phyloP scores from a whole-genome alignment of 2,329 filamentous ascomycete genomes.

The Neonectria sp. region DNA sequence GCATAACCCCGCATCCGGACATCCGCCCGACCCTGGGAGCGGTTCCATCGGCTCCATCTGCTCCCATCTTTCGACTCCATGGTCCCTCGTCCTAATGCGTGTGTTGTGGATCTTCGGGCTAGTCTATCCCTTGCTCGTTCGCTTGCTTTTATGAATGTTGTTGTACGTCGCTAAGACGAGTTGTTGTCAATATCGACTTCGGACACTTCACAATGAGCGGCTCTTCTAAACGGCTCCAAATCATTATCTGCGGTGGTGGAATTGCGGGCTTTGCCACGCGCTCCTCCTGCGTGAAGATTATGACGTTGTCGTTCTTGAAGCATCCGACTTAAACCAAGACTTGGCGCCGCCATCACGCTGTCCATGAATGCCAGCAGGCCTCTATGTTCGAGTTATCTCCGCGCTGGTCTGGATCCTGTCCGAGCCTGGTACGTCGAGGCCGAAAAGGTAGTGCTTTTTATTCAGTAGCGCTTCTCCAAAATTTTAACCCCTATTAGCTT shows the following conservation, averaged over 20 bases:
- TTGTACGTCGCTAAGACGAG: background rate
- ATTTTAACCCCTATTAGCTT: background rate
- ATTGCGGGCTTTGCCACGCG: conserved; percentile 2
- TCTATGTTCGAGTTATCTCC: conserved; percentile 1
- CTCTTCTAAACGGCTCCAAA: background rate
- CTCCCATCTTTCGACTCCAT: background rate
- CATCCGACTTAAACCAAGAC: background rate
- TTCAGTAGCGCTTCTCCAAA: background rate
- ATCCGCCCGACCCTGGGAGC: background rate
- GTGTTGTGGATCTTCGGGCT: background rate
- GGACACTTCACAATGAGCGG: background rate
- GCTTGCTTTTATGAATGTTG: background rate
- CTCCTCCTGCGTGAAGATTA: background rate
- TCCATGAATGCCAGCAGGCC: background rate
- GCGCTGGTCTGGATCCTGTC: conserved; percentile 4
- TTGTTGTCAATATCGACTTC: background rate
- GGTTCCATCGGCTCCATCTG: background rate
- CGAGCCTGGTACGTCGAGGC: background rate
- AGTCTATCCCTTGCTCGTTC: background rate
- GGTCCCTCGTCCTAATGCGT: background rate
- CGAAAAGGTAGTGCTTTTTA: background rate
- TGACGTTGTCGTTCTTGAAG: background rate
- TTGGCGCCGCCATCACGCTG: background rate
- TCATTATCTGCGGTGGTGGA: background rate
- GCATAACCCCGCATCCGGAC: background rate